Evolutionary conservation across 768 basidiomycete species (phyloP).

Genomic region (Mycena chlorophos): DNA sequence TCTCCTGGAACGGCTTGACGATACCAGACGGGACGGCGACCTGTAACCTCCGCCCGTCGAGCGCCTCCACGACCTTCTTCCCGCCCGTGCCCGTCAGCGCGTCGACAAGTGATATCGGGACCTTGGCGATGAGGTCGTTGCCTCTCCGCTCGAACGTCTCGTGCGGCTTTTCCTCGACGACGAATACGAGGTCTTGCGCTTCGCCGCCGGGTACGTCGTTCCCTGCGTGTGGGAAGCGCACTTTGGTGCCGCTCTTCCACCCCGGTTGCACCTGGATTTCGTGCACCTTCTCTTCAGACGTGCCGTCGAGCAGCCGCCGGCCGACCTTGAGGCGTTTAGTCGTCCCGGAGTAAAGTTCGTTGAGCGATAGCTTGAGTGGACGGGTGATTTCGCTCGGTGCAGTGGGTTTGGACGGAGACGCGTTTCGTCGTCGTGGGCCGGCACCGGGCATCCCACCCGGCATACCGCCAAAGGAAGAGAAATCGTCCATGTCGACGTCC

Average conservation of each 20-base stretch:
- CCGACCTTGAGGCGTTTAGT: constrained; percentile 89
- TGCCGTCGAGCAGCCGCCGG: constrained; percentile 68
- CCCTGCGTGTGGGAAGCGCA: constrained; percentile 84
- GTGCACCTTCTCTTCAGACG: constrained; percentile 81
- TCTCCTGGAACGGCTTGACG: constrained; percentile 77
- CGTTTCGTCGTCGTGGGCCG: constrained; percentile 1
- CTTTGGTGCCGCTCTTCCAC: constrained; percentile 96
- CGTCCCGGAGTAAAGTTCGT: constrained; percentile 83
- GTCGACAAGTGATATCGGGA: constrained; percentile 77
- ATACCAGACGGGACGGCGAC: constrained; percentile 65
- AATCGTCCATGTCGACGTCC: constrained; percentile 50
- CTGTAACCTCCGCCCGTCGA: constrained; percentile 81
- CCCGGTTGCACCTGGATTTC: constrained; percentile 82
- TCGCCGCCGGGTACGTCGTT: constrained; percentile 73
- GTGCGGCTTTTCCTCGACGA: constrained; percentile 95
- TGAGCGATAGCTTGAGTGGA: constrained; percentile 81
- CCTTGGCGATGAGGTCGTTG: constrained; percentile 67
- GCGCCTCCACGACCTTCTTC: constrained; percentile 59
- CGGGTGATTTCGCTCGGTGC: constrained; percentile 66
- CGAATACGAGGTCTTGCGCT: constrained; percentile 90
- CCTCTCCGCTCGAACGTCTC: constrained; percentile 72
- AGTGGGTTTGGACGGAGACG: constrained; percentile 26
- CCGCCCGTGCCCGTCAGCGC: constrained; percentile 64
- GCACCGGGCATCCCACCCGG: constrained; percentile 29
- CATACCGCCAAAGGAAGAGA: constrained; percentile 40